A percentile compares a stretch with the other conserved stretches of the same genome.
Conservation (phyloP, 1,284 basidiomycete species). For the Porogramme epimiltina region DNA sequence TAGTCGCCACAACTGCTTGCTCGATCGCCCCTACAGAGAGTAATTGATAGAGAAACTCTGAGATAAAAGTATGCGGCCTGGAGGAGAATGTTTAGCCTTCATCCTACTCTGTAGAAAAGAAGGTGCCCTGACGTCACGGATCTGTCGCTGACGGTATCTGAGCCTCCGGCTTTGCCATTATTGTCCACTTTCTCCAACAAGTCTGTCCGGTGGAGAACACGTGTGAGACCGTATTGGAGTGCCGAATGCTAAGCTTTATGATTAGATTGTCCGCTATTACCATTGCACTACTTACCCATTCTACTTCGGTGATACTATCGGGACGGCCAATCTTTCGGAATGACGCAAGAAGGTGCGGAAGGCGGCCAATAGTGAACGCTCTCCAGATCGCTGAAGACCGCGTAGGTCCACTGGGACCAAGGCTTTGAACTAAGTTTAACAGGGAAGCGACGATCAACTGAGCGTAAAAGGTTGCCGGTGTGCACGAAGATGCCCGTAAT, state of each 20-base stretch:
- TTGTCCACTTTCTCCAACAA: conserved; percentile 40
- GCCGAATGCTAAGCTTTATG: conserved; percentile 48
- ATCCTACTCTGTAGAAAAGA: neutral
- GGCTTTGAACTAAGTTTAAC: conserved; percentile 58
- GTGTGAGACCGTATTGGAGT: conserved; percentile 54
- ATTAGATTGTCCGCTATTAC: neutral
- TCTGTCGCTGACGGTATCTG: conserved; percentile 22
- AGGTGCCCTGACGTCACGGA: conserved; percentile 16
- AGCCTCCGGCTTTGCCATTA: conserved; percentile 12
- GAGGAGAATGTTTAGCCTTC: neutral
- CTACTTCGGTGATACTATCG: conserved; percentile 50
- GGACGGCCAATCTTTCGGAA: conserved; percentile 57
- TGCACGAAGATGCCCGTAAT: conserved; percentile 68
- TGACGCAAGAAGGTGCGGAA: conserved; percentile 56
- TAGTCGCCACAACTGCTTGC: conserved; percentile 45
- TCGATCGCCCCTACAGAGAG: conserved; percentile 58
- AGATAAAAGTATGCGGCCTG: conserved; percentile 51
- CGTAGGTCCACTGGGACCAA: conserved; percentile 31
- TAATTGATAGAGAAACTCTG: conserved; percentile 62
- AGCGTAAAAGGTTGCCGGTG: conserved; percentile 65
- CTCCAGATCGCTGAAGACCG: conserved; percentile 57
- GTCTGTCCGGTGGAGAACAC: conserved; percentile 51
- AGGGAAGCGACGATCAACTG: conserved; percentile 66
- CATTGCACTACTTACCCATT: conserved; percentile 50
- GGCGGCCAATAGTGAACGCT: conserved; percentile 68